A percentile compares a stretch with the other conserved stretches of the same genome.
Conservation (phyloP, 1,284 basidiomycete genomes). For the Cryptococcus neoformans region DNA sequence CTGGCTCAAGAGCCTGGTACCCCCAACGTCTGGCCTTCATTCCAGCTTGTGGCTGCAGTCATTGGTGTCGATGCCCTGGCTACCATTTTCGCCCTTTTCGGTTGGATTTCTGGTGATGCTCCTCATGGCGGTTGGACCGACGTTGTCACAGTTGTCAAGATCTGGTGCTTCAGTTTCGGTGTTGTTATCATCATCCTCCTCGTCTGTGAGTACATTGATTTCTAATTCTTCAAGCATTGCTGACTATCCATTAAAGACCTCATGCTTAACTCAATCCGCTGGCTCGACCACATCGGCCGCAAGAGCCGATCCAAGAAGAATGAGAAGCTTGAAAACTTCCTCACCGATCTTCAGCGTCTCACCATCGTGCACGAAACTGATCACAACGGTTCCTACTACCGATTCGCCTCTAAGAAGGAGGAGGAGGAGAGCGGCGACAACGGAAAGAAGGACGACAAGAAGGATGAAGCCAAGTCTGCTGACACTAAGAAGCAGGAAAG, state of each 20-base stretch:
- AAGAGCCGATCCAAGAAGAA: conserved; percentile 52
- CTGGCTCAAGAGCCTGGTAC: conserved; percentile 34
- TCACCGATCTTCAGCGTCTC: conserved; percentile 53
- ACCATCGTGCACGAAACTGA: conserved; percentile 54
- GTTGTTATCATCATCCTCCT: conserved; percentile 54
- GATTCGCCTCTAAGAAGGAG: conserved; percentile 17
- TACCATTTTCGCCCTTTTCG: conserved; percentile 55
- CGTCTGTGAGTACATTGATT: conserved; percentile 38
- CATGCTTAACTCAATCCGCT: conserved; percentile 49
- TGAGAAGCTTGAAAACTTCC: conserved; percentile 54
- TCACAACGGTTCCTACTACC: conserved; percentile 20
- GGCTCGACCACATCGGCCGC: conserved; percentile 55
- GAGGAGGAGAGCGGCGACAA: conserved; percentile 5
- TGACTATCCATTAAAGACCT: conserved; percentile 28
- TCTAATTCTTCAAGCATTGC: background rate
- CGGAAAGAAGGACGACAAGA: conserved; percentile 7
- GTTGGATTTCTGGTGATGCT: conserved; percentile 55
- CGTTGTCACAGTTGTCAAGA: conserved; percentile 56
- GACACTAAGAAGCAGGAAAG: conserved; percentile 9
- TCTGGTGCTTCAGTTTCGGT: conserved; percentile 56
- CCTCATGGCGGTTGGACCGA: conserved; percentile 52
- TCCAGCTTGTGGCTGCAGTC: conserved; percentile 55
- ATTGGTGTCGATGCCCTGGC: conserved; percentile 56
- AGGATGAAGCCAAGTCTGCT: conserved; percentile 9
- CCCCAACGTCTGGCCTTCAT: conserved; percentile 51